Evolutionary conservation across 306 rosid genomes (phyloP).

Genomic region (Fragaria nilgerrensis): DNA sequence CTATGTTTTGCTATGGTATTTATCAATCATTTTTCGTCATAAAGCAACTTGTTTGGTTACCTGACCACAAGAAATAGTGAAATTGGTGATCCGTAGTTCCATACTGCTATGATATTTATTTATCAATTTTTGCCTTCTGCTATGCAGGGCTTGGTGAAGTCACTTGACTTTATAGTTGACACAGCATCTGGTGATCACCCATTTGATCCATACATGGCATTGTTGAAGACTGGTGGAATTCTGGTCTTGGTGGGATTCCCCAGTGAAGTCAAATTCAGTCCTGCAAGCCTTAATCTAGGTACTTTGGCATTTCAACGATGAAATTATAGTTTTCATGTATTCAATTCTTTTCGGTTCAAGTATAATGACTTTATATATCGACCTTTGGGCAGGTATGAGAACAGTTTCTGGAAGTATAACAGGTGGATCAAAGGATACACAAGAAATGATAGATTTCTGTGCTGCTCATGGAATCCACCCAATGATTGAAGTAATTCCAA

Average conservation of each 20-base stretch:
- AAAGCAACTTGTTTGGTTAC: not conserved
- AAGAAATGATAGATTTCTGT: conserved; percentile 81
- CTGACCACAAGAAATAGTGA: not conserved
- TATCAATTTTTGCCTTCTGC: not conserved
- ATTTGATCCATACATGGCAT: conserved; percentile 75
- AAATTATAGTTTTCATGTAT: conserved; percentile 7
- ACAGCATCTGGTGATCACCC: conserved; percentile 88
- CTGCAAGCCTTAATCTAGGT: conserved; percentile 65
- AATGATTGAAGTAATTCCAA: conserved; percentile 72
- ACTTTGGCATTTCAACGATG: no score
- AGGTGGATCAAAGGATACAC: conserved; percentile 68
- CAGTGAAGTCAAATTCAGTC: conserved; percentile 67
- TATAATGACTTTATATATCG: conserved; percentile 5
- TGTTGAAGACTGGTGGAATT: conserved; percentile 60
- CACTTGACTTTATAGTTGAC: conserved; percentile 72
- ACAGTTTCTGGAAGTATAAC: conserved; percentile 56
- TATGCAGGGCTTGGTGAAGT: conserved; percentile 57
- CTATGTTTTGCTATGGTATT: not conserved
- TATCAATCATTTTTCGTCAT: not conserved
- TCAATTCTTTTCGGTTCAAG: not conserved
- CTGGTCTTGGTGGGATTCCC: conserved; percentile 75
- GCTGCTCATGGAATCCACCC: conserved; percentile 63
- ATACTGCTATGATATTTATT: not conserved
- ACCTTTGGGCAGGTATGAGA: conserved; percentile 50
- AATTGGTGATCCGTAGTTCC: not conserved